These are phyloP conservation scores for Kluyveromyces starmeri DNA, from an alignment of 805 yeast species.

Conservation along the genomic window DNA sequence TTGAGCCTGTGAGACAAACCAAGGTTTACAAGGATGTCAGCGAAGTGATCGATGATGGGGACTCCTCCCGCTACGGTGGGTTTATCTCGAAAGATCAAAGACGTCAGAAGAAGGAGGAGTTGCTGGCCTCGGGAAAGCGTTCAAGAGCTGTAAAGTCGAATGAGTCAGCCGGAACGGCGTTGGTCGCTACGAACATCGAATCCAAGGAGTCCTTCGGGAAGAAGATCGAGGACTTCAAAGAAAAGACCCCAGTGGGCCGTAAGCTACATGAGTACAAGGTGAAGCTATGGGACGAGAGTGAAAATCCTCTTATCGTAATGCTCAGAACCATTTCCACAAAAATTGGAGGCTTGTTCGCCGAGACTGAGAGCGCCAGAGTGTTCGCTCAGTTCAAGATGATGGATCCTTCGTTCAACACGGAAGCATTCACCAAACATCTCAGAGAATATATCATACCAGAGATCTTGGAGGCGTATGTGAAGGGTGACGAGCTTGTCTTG, in stretches of 20 bases:
- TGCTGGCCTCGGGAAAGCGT: conserved; percentile 48
- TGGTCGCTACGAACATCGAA: conserved; percentile 75
- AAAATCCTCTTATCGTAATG: conserved; percentile 77
- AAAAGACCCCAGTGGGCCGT: conserved; percentile 63
- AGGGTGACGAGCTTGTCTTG: conserved; percentile 76
- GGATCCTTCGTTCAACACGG: conserved; percentile 82
- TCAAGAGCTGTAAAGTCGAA: conserved; percentile 65
- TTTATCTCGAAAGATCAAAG: conserved; percentile 80
- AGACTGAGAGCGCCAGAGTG: conserved; percentile 94
- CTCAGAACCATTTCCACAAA: conserved; percentile 74
- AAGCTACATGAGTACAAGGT: conserved; percentile 49
- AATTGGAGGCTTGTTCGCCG: conserved; percentile 83
- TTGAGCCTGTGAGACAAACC: conserved; percentile 90
- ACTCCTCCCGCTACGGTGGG: conserved; percentile 83
- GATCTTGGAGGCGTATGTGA: conserved; percentile 86
- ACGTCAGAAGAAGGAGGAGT: conserved; percentile 57
- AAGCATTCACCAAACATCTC: conserved; percentile 69
- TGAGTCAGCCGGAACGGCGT: conserved; percentile 72
- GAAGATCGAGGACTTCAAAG: conserved; percentile 56
- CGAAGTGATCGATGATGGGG: conserved; percentile 87
- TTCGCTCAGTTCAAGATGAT: conserved; percentile 72
- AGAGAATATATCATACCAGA: conserved; percentile 94
- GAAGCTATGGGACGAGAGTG: conserved; percentile 81
- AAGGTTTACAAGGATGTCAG: conserved; percentile 81
- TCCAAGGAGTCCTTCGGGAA: conserved; percentile 60